Evolutionary conservation across 768 basidiomycete genomes (phyloP), one percentile per base, ranked within the genome.

Genomic region (Lepiota venenata): DNA sequence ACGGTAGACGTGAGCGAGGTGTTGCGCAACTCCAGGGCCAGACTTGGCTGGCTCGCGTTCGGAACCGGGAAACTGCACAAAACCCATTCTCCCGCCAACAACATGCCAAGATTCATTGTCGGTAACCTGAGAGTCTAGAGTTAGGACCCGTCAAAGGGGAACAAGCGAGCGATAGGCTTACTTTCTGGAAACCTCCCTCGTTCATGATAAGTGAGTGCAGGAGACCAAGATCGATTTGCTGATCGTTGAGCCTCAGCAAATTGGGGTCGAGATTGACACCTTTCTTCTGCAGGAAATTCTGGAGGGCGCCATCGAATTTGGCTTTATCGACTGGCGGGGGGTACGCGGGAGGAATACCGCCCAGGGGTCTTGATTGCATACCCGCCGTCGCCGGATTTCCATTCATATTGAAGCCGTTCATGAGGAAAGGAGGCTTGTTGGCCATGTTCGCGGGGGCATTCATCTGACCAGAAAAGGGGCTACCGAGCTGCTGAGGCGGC

Each of bases 71-170:
- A 88, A 87, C 50, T 83, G 76, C 2, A 84, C 75, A 60, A 84
- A 81, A 15, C 82, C 84, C 67, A 91, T 73, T 20, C 76, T 78
- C n/a, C 78, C 88, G 15, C 80, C 88, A 52, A 91, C 80, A 42
- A 85, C 70, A 14, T 78, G 61, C 88, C 88, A 90, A 55, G 74
- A 57, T 32, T 87, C 85, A 44, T 77, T 76, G 53, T 70, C 68
- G 21, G 71, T 71, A 11, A 85, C 79, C 85, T 87, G 50, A n/a
- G 20, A 11, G 25, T 42, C 41, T 4, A 11, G 8, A 14, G 36
- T 58, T 29, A 56, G 37, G 18, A 40, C n/a, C 4, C 37, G 16
- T 11, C 6, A 37, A 3, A 32, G 16, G 20, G 7, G 25, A 29
- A 11, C 18, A 2, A 25, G 25, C 3, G 25, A 37, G 32, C 32